Evolutionary conservation across 306 rosid species (phyloP).

Genomic region (Quercus gilva): DNA sequence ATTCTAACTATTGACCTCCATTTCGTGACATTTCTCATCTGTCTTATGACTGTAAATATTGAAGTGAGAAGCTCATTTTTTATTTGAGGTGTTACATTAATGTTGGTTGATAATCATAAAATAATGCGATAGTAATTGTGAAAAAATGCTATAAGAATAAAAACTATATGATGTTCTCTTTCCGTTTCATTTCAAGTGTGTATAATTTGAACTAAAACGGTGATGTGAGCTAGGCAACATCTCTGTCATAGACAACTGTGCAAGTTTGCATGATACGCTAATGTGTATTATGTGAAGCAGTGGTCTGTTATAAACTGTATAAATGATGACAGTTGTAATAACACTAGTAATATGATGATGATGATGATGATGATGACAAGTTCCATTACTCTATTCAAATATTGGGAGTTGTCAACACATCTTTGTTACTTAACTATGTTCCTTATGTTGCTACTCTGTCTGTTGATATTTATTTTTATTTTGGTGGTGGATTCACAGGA

Average conservation of each 20-base stretch:
- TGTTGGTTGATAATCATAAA: not conserved
- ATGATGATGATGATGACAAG: not conserved
- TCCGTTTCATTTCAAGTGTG: not conserved
- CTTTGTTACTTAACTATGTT: not conserved
- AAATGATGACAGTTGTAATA: not conserved
- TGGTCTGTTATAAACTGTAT: not conserved
- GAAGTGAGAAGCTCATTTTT: not conserved
- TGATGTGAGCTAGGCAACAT: not conserved
- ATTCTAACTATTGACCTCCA: too few species aligned
- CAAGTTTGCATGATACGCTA: not conserved
- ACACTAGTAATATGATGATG: not conserved
- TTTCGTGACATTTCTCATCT: too few species aligned
- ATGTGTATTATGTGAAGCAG: not conserved
- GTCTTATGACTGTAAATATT: not conserved
- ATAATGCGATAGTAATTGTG: not conserved
- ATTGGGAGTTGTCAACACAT: not conserved
- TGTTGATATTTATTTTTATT: conserved; percentile 10
- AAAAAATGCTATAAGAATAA: not conserved
- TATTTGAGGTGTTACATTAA: not conserved
- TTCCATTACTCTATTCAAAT: not conserved
- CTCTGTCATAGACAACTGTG: not conserved
- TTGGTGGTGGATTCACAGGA: conserved; percentile 45
- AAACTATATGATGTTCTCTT: not conserved
- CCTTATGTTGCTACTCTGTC: conserved; percentile 8
- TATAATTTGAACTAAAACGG: not conserved